Conservation (phyloP, 1,284 basidiomycete genomes). For the Neolentinus lepideus region DNA sequence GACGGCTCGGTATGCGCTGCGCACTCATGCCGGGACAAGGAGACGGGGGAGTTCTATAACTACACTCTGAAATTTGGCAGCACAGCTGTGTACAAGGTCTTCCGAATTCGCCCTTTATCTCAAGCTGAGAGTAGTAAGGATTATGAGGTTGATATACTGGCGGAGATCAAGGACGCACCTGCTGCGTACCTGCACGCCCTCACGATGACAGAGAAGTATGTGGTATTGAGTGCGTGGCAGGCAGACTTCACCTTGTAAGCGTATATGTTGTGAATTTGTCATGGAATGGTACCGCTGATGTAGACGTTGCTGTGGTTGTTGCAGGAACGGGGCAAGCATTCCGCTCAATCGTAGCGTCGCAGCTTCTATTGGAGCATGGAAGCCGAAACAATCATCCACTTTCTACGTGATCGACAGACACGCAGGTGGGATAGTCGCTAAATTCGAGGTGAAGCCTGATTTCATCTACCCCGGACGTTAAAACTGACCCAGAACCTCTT, state of each 20-base stretch:
- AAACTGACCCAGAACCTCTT: not conserved
- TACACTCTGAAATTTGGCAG: slow-evolving; percentile 23
- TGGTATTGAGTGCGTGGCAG: slow-evolving; percentile 26
- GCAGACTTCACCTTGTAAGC: slow-evolving; percentile 18
- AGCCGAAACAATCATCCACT: slow-evolving; percentile 17
- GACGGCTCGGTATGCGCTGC: slow-evolving; percentile 26
- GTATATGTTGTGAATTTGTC: not conserved
- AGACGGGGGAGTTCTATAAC: slow-evolving; percentile 27
- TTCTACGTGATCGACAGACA: slow-evolving; percentile 31
- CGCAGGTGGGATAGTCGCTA: slow-evolving; percentile 26
- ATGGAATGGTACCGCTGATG: not conserved
- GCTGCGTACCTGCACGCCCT: slow-evolving; percentile 29
- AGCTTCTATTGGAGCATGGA: slow-evolving; percentile 23
- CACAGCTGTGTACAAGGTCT: slow-evolving; percentile 22
- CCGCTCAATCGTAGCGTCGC: slow-evolving; percentile 18
- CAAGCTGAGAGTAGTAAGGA: slow-evolving; percentile 14
- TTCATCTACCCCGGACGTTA: not conserved
- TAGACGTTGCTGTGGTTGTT: slow-evolving; percentile 1
- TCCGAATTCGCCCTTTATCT: slow-evolving; percentile 19
- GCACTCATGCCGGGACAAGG: slow-evolving; percentile 28
- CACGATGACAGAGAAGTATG: slow-evolving; percentile 26
- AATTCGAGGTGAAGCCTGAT: slow-evolving; percentile 16
- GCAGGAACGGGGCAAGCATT: slow-evolving; percentile 17
- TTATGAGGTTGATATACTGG: slow-evolving; percentile 21
- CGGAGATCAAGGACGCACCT: slow-evolving; percentile 28